Evolutionary conservation across 768 basidiomycete species (phyloP), one percentile per base, ranked within the genome.

Genomic region (Cystofilobasidium bisporidii): DNA sequence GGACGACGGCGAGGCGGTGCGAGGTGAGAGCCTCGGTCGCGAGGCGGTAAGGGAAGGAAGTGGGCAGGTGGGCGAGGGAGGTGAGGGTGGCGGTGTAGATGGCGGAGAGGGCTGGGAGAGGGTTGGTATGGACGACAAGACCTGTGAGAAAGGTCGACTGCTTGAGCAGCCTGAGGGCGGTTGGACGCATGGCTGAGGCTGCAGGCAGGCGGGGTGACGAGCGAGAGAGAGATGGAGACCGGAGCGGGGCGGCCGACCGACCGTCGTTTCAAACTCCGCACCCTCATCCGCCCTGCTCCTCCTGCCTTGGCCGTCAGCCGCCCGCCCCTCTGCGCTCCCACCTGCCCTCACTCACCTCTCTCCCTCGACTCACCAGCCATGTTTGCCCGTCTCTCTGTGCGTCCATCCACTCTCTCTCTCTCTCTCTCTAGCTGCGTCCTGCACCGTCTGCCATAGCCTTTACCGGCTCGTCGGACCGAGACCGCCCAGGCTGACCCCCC

Each of bases 131-230:
- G 8, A 91, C 89, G 12, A 82, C 79, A 60, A 96, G 84, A 63
- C 93, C 93, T 11, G 86, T 83, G 69, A 94, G 83, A 59, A 90
- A 89, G 14, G 93, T 96, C n/a, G 88, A 83, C 63, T 81, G 80
- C 79, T 91, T 92, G 71, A 84, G 76, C 18, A 78, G 78, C 58
- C 81, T 83, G 32, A 32, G 40, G 10, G 66, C 53, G 8, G 69
- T 9, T 8, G 61, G 63, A 5, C 24, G 41, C 68, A 69, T 63
- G 2, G 38, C 61, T n/a, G 11, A 0, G 36, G 36, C 36, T 36
- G 36, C 5, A 12, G 36, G 36, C 12, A 12, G 36, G 36, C 36
- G 36, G 36, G 12, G 45, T 32, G 18, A 12, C 18, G 66, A 62
- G 9, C 30, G 41, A 26, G 59, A 47, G 48, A 14, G 24, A 43